A percentile compares a stretch with the other conserved stretches of the same genome.
phyloP scores from a whole-genome alignment of 352 stramenopile genomes.

The Globisporangium radiosum region DNA sequence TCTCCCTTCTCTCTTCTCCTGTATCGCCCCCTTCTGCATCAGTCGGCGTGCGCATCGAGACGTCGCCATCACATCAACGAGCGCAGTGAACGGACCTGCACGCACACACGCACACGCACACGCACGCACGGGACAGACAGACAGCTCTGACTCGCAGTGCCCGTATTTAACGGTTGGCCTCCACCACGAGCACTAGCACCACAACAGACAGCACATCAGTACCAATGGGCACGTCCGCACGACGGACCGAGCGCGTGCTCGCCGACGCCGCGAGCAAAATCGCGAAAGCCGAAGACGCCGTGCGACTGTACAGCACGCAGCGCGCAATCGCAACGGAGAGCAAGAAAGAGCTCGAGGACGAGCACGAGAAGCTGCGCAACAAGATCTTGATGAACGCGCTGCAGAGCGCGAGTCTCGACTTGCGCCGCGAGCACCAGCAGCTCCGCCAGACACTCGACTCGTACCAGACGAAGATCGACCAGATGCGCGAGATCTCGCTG shows the following conservation, averaged over 20 bases:
- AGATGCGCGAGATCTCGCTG: conserved; percentile 83
- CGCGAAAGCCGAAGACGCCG: conserved; percentile 55
- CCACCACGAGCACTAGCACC: neutral
- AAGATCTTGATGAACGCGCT: conserved; percentile 75
- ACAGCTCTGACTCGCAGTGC: neutral
- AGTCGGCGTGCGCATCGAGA: too few relatives aligned
- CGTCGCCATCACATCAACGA: too few relatives aligned
- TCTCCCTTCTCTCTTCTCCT: too few relatives aligned
- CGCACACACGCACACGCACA: neutral
- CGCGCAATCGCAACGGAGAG: conserved; percentile 42
- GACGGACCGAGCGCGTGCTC: conserved; percentile 55
- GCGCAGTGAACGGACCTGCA: neutral
- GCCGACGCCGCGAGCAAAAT: conserved; percentile 71
- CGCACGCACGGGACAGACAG: neutral
- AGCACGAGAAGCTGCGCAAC: conserved; percentile 73
- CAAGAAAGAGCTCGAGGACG: conserved; percentile 71
- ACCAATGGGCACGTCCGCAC: conserved; percentile 39
- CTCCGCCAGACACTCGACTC: conserved; percentile 80
- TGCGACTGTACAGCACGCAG: conserved; percentile 52
- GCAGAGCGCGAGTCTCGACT: conserved; percentile 69
- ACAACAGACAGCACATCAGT: neutral
- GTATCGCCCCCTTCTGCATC: too few relatives aligned
- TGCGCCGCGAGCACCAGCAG: conserved; percentile 76
- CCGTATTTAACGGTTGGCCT: conserved; percentile 2
- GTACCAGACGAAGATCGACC: conserved; percentile 86